Evolutionary conservation across 352 stramenopile genomes (phyloP).

Genomic region (Globisporangium emineosum): DNA sequence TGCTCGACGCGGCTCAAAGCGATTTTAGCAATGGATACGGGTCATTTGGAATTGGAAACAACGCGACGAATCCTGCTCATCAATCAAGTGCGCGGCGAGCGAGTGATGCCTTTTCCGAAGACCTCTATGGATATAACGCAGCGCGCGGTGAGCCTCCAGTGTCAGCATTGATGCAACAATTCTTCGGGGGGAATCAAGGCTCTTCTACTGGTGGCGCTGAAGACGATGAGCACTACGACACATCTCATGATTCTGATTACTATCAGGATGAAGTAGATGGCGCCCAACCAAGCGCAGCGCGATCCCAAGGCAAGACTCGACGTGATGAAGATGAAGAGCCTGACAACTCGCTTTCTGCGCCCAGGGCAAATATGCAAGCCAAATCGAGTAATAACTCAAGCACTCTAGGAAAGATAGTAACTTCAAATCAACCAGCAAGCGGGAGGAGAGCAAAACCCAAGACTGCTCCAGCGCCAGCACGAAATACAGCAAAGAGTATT

Average conservation of each 20-base stretch:
- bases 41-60: not conserved
- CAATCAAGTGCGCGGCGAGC: not conserved
- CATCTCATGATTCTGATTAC: constrained; percentile 8
- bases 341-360: not conserved
- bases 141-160: constrained; percentile 25
- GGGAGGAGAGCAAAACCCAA: not conserved
- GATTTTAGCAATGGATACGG: not conserved
- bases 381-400: not conserved
- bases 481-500: not conserved
- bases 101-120: not conserved
- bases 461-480: not conserved
- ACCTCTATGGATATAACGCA: constrained; percentile 1
- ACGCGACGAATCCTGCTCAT: not conserved
- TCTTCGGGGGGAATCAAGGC: constrained; percentile 29
- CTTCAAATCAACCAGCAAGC: constrained; percentile 6
- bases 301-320: not conserved
- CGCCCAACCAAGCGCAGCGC: not conserved
- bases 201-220: not conserved
- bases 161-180: constrained; percentile 54
- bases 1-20: not conserved
- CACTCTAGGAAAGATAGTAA: not conserved
- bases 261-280: constrained; percentile 1
- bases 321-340: not conserved
- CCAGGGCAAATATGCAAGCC: not conserved
- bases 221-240: constrained; percentile 12